Base-by-base conservation (phyloP, 2,329 filamentous ascomycete genomes). In the Monilinia polystroma region DNA sequence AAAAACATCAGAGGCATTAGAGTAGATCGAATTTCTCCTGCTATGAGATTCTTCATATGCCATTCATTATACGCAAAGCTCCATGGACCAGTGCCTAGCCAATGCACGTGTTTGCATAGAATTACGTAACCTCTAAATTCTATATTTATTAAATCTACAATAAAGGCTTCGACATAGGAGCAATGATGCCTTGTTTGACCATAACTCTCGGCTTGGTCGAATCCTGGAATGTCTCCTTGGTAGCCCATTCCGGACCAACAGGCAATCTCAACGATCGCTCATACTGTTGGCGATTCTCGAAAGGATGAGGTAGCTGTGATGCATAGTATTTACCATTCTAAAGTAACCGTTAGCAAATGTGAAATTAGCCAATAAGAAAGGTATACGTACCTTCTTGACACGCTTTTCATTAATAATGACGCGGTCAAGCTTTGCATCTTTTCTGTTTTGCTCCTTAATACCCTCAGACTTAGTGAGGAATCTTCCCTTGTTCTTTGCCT, bases 361-460 rank as follows among this genome's bases (percentile, higher is more conserved):
- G 54, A 49, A 20, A 20, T 38, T 26, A 18, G 5, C 12, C 6
- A 65, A 43, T 1, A 26, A 47, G 23, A 16, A 58, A 38, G n/a
- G 29, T 43, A 41, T 47, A 70, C 80, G 77, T 79, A 91, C 90
- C 87, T 97, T 97, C 79, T 93, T 93, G 68, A 92, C 83, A 29
- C 87, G 84, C 82, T 93, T 96, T 85, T 99, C 92, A 75, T 90
- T 97, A 73, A 99, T 90, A 68, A 98, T 96, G 16, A 97, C 94
- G 69, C 86, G 86, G 64, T 91, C 87, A 69, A 97, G 79, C 79
- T 91, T 93, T 64, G 87, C 87, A 75, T 98, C 95, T 79, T 91
- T 90, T 60, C 95, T 87, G 68, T 93, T 85, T 68, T 88, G 84
- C 71, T 87, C 86, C 78, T 91, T 90, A 71, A 96, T 83, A 49